Percentiles rank a stretch among this genome's conserved stretches.
Evolutionary conservation across 192 early-diverging fungal genomes (phyloP).

Genomic region (Kappamyces sp.): DNA sequence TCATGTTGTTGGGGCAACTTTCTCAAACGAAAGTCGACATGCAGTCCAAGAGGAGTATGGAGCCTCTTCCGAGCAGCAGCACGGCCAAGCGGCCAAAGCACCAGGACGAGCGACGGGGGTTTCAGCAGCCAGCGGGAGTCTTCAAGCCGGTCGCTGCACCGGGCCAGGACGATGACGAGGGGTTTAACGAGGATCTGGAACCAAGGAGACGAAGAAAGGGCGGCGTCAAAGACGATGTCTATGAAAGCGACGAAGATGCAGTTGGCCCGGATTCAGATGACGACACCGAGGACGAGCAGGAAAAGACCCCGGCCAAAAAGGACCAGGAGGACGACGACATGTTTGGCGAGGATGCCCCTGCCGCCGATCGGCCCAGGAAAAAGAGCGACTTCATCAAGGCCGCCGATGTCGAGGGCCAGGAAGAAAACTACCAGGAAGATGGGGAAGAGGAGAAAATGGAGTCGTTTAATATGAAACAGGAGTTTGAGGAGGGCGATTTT

Average conservation of each 20-base stretch:
- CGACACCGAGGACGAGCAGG: constrained; percentile 5
- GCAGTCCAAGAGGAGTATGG: too few species aligned
- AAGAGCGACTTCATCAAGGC: constrained; percentile 1
- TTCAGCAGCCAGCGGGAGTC: too few species aligned
- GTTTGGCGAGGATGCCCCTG: background rate
- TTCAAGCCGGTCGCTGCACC: too few species aligned
- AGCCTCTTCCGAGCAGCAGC: too few species aligned
- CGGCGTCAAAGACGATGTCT: constrained; percentile 8
- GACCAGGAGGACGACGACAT: constrained; percentile 4
- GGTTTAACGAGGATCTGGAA: background rate
- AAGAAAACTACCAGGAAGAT: background rate
- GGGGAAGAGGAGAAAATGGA: constrained; percentile 34
- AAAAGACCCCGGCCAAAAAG: too few species aligned
- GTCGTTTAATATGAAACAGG: constrained; percentile 56
- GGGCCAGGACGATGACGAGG: background rate
- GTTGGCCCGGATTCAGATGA: constrained; percentile 12
- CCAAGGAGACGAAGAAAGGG: background rate
- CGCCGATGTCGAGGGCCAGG: constrained; percentile 8
- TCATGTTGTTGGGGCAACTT: too few species aligned
- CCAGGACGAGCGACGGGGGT: too few species aligned
- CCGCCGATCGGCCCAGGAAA: constrained; percentile 1
- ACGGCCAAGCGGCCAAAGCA: too few species aligned
- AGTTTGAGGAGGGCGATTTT: constrained; percentile 50
- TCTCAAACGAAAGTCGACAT: too few species aligned
- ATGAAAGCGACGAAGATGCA: constrained; percentile 11